A percentile compares a stretch with the other conserved stretches of the same genome.
phyloP scores from a whole-genome alignment of 2,329 filamentous ascomycete species.

The Cryphonectria nitschkei region DNA sequence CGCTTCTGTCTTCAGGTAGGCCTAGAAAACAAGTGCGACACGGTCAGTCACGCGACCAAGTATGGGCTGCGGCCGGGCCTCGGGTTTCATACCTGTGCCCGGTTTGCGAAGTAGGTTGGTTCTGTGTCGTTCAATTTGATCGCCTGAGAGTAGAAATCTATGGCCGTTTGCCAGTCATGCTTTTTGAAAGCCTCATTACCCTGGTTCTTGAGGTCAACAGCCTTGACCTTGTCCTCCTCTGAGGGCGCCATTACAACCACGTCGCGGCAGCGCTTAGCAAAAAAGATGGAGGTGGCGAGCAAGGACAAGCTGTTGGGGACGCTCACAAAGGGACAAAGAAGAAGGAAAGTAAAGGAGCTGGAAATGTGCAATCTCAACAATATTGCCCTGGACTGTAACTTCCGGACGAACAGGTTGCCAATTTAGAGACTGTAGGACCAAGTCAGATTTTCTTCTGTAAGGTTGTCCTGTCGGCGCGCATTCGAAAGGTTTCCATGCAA shows the following conservation, averaged over 20 bases:
- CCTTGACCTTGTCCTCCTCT: slow-evolving; percentile 68
- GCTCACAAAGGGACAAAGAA: neutral
- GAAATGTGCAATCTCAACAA: neutral
- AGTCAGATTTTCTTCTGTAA: slow-evolving; percentile 6
- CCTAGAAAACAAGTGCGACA: slow-evolving; percentile 52
- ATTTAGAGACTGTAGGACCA: neutral
- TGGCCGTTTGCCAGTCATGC: slow-evolving; percentile 83
- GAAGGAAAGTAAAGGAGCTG: neutral
- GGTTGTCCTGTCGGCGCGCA: slow-evolving; percentile 5
- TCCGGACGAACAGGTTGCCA: neutral
- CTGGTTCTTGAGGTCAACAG: slow-evolving; percentile 84
- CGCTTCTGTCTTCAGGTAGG: slow-evolving; percentile 92
- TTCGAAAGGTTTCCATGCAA: slow-evolving; percentile 24
- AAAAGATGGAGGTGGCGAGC: slow-evolving; percentile 6
- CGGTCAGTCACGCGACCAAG: slow-evolving; percentile 52
- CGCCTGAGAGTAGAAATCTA: slow-evolving; percentile 84
- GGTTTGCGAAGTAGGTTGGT: slow-evolving; percentile 90
- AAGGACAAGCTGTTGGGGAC: slow-evolving; percentile 15
- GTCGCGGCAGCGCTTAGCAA: slow-evolving; percentile 13
- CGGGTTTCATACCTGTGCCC: slow-evolving; percentile 75
- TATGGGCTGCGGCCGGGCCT: slow-evolving; percentile 28
- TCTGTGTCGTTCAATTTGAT: slow-evolving; percentile 84
- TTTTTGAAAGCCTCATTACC: slow-evolving; percentile 91
- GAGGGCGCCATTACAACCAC: slow-evolving; percentile 31
- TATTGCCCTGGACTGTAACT: neutral